Conservation (phyloP, 176 grass and related monocot species). For the Raddia distichophylla region DNA sequence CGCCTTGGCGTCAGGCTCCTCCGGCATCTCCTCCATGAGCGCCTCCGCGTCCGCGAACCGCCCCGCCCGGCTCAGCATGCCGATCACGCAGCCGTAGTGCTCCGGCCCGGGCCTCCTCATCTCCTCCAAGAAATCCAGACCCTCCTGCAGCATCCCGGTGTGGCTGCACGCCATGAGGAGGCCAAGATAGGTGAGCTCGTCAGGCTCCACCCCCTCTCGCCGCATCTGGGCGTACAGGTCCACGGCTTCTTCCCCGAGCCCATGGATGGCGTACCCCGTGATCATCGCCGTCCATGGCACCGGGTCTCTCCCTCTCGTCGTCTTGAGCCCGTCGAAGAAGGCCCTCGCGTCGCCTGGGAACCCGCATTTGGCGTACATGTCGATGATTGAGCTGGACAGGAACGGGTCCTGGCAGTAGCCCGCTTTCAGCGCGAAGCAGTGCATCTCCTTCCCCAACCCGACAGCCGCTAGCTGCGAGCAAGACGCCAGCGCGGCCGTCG, state of each 20-base stretch:
- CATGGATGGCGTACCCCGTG: slow-evolving; percentile 65
- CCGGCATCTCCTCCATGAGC: slow-evolving; percentile 60
- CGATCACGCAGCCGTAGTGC: slow-evolving; percentile 49
- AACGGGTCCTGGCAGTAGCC: slow-evolving; percentile 42
- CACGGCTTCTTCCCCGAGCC: slow-evolving; percentile 50
- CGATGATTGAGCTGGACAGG: slow-evolving; percentile 57
- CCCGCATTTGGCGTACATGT: slow-evolving; percentile 76
- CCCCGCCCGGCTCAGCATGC: slow-evolving; percentile 65
- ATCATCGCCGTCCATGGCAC: slow-evolving; percentile 68
- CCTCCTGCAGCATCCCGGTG: slow-evolving; percentile 57
- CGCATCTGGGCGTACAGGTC: slow-evolving; percentile 51
- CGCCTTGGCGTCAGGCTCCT: slow-evolving; percentile 50
- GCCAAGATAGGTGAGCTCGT: slow-evolving; percentile 57
- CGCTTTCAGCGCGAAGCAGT: slow-evolving; percentile 54
- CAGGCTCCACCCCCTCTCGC: slow-evolving; percentile 48
- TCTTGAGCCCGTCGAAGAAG: slow-evolving; percentile 50
- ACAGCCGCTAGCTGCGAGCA: slow-evolving; percentile 56
- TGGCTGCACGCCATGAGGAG: slow-evolving; percentile 68
- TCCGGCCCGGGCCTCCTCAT: slow-evolving; percentile 59
- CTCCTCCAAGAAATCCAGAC: slow-evolving; percentile 53
- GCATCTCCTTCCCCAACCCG: slow-evolving; percentile 60
- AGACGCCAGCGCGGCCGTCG: slow-evolving; percentile 58
- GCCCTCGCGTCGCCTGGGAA: slow-evolving; percentile 51
- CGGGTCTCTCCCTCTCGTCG: slow-evolving; percentile 26
- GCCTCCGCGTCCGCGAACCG: slow-evolving; percentile 43